These are phyloP conservation scores for Apiospora arundinis DNA, from an alignment of 2,329 filamentous ascomycete species.

Conservation along the genomic window DNA sequence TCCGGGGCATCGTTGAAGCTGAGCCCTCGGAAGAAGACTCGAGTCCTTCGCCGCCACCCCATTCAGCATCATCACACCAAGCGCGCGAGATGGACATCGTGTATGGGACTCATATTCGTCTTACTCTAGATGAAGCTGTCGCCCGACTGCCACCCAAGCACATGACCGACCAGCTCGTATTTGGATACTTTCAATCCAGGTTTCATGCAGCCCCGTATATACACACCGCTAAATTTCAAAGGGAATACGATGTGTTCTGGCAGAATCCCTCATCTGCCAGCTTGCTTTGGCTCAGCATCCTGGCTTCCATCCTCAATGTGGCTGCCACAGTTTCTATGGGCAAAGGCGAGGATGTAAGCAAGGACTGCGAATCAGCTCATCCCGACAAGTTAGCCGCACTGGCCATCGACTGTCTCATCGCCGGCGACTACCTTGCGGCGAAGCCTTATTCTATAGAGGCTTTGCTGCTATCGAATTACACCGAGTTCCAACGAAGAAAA, in stretches of 20 bases:
- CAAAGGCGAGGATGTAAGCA: slow-evolving; percentile 36
- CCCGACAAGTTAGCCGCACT: slow-evolving; percentile 42
- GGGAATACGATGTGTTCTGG: slow-evolving; percentile 57
- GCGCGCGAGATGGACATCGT: slow-evolving; percentile 37
- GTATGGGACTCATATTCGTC: slow-evolving; percentile 35
- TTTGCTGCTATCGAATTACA: slow-evolving; percentile 52
- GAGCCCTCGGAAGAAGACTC: slow-evolving; percentile 33
- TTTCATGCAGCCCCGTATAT: slow-evolving; percentile 44
- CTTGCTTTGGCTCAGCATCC: slow-evolving; percentile 57
- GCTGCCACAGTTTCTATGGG: slow-evolving; percentile 45
- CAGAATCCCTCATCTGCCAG: slow-evolving; percentile 44
- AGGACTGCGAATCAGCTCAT: slow-evolving; percentile 34
- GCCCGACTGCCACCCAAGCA: slow-evolving; percentile 38
- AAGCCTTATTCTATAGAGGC: slow-evolving; percentile 56
- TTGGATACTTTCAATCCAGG: slow-evolving; percentile 42
- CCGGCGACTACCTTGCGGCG: slow-evolving; percentile 54
- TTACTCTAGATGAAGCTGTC: slow-evolving; percentile 42
- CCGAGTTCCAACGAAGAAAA: slow-evolving; percentile 47
- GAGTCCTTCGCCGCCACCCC: slow-evolving; percentile 37
- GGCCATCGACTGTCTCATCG: slow-evolving; percentile 54
- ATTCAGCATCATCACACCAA: slow-evolving; percentile 27
- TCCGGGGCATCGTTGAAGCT: slow-evolving; percentile 41
- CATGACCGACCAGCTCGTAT: slow-evolving; percentile 41
- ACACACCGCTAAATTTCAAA: slow-evolving; percentile 51
- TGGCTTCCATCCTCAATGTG: slow-evolving; percentile 54